Evolutionary conservation across 2,329 filamentous ascomycete genomes (phyloP).

Genomic region (Trichoderma sp.): DNA sequence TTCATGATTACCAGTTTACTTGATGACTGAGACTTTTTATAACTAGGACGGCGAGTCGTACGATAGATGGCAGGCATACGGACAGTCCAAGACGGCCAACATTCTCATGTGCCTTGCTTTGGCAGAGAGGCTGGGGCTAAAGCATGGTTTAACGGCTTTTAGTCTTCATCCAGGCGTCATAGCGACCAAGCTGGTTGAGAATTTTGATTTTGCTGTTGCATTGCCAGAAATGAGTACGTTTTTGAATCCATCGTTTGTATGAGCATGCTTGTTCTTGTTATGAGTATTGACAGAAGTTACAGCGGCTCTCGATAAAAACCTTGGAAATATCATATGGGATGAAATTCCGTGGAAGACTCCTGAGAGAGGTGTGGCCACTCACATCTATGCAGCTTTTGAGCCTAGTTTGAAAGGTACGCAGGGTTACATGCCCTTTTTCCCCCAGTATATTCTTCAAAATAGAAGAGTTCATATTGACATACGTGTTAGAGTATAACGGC

Average conservation of each 20-base stretch:
- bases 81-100: slow-evolving; percentile 21
- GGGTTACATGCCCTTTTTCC: too few relatives aligned
- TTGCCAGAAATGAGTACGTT: not conserved
- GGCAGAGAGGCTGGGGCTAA: slow-evolving; percentile 39
- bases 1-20: too few relatives aligned
- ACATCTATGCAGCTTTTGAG: slow-evolving; percentile 22
- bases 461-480: too few relatives aligned
- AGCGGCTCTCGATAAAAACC: not conserved
- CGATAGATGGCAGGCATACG: slow-evolving; percentile 14
- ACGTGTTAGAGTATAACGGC: not conserved
- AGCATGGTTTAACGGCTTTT: slow-evolving; percentile 38
- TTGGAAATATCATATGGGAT: slow-evolving; percentile 13
- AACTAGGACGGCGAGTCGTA: slow-evolving; percentile 18
- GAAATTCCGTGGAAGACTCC: not conserved
- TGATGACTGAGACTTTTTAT: too few relatives aligned
- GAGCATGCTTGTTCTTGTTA: too few relatives aligned
- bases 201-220: slow-evolving; percentile 32
- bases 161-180: slow-evolving; percentile 45
- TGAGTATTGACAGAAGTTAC: not conserved
- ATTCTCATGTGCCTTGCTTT: slow-evolving; percentile 34
- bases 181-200: slow-evolving; percentile 34
- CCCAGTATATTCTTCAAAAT: too few relatives aligned
- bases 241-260: too few relatives aligned
- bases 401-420: not conserved
- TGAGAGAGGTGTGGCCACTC: slow-evolving; percentile 3